Conservation (phyloP, 257 asterid genomes). For the Gynochthodes officinalis region DNA sequence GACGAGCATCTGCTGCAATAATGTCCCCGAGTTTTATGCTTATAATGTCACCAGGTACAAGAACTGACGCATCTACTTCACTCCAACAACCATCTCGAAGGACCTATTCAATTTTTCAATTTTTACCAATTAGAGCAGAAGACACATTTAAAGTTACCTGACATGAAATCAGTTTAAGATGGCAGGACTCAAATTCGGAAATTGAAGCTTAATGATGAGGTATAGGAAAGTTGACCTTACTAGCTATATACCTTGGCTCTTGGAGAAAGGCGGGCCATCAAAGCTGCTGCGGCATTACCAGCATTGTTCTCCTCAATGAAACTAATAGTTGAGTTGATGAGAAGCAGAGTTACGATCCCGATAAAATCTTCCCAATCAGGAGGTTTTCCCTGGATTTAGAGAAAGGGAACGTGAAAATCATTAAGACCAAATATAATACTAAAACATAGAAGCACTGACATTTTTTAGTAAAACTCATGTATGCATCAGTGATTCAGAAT, state of each 20-base stretch:
- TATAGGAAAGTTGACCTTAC: too few species aligned
- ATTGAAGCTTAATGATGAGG: not conserved
- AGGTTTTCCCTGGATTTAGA: slow-evolving; percentile 46
- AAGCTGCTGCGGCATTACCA: slow-evolving; percentile 72
- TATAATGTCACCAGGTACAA: slow-evolving; percentile 76
- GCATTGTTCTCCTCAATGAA: slow-evolving; percentile 76
- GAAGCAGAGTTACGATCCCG: slow-evolving; percentile 46
- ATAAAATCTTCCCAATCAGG: slow-evolving; percentile 81
- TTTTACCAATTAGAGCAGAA: not conserved
- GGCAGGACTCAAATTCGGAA: not conserved
- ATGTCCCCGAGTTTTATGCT: slow-evolving; percentile 84
- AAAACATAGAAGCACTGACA: not conserved
- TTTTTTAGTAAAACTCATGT: not conserved
- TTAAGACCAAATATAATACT: not conserved
- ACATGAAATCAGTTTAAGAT: not conserved
- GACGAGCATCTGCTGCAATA: slow-evolving; percentile 79
- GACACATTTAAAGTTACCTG: not conserved
- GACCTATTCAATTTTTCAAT: slow-evolving; percentile 27
- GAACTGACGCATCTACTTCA: slow-evolving; percentile 73
- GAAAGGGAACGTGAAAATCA: not conserved
- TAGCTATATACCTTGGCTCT: slow-evolving; percentile 51
- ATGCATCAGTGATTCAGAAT: not conserved
- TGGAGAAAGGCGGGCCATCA: slow-evolving; percentile 74
- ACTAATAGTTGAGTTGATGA: slow-evolving; percentile 71
- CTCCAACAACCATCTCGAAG: slow-evolving; percentile 72